Conservation (phyloP, 305 asterid species). For the Fraxinus baroniana region DNA sequence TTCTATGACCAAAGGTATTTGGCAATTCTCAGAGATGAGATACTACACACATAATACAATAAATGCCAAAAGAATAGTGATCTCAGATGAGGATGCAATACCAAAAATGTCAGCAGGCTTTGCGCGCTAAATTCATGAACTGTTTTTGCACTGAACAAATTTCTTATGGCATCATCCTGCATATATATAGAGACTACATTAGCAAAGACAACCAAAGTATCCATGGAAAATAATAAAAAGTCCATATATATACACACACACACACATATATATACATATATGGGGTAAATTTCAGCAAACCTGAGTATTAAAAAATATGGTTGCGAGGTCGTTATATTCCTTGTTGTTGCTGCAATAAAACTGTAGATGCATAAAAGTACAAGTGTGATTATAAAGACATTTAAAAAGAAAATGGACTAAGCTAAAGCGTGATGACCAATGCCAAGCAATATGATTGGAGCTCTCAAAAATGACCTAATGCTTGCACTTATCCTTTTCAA, state of each 20-base stretch:
- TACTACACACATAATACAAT: not conserved
- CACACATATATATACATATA: not conserved
- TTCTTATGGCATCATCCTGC: constrained; percentile 99
- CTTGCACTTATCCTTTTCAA: constrained; percentile 3
- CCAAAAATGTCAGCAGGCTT: constrained; percentile 90
- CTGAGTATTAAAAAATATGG: constrained; percentile 96
- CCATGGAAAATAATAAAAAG: not conserved
- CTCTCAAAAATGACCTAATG: not conserved
- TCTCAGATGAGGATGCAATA: constrained; percentile 29
- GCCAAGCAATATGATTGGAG: constrained; percentile 11
- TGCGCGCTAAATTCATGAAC: constrained; percentile 90
- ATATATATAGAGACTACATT: constrained; percentile 29
- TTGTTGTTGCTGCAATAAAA: constrained; percentile 66
- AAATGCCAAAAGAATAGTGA: constrained; percentile 6
- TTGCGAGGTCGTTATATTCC: constrained; percentile 96
- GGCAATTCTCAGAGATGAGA: not conserved
- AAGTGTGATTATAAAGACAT: constrained; percentile 16
- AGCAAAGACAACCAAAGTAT: constrained; percentile 22
- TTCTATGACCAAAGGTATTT: not conserved
- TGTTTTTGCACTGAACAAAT: constrained; percentile 95
- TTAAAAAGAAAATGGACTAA: not conserved
- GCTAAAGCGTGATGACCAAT: constrained; percentile 2
- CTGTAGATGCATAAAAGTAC: constrained; percentile 42
- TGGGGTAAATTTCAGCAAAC: constrained; percentile 36
- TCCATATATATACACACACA: too few relatives aligned